Conservation (phyloP, 129 eudicot genomes). For the Helichrysum umbraculigerum region DNA sequence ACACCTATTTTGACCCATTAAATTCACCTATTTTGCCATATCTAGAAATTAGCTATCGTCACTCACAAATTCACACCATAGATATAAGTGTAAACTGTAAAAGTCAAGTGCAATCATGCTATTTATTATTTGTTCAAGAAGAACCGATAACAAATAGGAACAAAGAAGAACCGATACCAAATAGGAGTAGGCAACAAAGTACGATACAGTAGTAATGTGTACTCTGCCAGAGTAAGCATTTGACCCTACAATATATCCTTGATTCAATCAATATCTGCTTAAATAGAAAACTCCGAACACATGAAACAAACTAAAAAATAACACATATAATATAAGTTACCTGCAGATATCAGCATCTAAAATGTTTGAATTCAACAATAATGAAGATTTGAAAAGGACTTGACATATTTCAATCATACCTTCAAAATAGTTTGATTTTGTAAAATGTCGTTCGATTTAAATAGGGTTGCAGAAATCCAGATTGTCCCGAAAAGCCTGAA, state of each 20-base stretch:
- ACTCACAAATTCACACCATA: conserved; percentile 29
- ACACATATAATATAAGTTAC: conserved; percentile 12
- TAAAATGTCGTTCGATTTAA: too few relatives aligned
- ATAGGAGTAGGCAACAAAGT: too few relatives aligned
- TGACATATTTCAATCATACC: conserved; percentile 24
- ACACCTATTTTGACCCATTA: too few relatives aligned
- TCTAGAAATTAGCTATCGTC: too few relatives aligned
- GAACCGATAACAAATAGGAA: too few relatives aligned
- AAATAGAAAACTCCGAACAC: conserved; percentile 4
- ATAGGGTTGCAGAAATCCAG: too few relatives aligned
- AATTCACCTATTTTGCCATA: too few relatives aligned
- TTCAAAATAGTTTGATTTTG: too few relatives aligned
- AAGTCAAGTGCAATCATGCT: conserved; percentile 65
- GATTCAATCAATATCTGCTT: conserved; percentile 4
- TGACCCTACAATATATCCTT: not conserved
- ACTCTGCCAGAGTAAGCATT: too few relatives aligned
- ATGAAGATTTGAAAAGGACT: not conserved
- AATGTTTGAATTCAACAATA: not conserved
- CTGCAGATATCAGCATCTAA: conserved; percentile 34
- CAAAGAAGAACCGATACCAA: too few relatives aligned
- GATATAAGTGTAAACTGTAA: conserved; percentile 70
- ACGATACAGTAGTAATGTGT: too few relatives aligned
- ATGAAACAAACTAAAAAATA: conserved; percentile 2
- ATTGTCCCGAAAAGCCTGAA: too few relatives aligned
- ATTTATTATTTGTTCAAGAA: conserved; percentile 72